These are phyloP conservation scores for Rhinocladiella mackenziei DNA, from an alignment of 2,329 filamentous ascomycete species.

Conservation along the genomic window DNA sequence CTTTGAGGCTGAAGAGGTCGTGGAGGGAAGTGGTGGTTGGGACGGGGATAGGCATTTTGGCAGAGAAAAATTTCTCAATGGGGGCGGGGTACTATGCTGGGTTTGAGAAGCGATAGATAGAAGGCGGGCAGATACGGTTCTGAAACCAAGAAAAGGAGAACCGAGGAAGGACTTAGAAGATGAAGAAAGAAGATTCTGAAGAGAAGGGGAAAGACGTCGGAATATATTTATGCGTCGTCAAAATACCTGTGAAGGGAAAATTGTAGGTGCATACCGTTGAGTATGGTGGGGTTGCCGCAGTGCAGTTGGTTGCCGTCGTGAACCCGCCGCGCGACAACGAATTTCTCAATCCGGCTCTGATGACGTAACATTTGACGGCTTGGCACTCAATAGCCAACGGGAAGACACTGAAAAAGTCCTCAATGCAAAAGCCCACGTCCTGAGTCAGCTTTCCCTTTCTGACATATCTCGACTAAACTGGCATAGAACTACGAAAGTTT, in stretches of 20 bases:
- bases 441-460: conserved; percentile 6
- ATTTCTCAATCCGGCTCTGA: background rate
- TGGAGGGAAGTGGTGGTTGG: conserved; percentile 32
- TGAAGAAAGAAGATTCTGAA: conserved; percentile 1
- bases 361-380: conserved; percentile 4
- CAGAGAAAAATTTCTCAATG: conserved; percentile 6
- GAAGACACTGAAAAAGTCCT: too few species aligned
- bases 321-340: background rate
- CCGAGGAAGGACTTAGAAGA: too few species aligned
- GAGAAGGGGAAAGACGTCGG: background rate
- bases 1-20: conserved; percentile 47
- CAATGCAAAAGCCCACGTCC: background rate
- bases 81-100: conserved; percentile 2
- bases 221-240: conserved; percentile 3
- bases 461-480: background rate
- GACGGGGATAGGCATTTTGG: conserved; percentile 29
- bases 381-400: background rate
- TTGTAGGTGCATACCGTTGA: background rate
- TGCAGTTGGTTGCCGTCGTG: conserved; percentile 3
- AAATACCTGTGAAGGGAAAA: background rate
- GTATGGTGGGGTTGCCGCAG: background rate
- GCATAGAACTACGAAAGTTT: too few species aligned
- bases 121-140: too few species aligned
- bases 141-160: too few species aligned
- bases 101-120: background rate